Base-by-base conservation (phyloP, 148 eudicot genomes). In the Persicaria maculosa region DNA sequence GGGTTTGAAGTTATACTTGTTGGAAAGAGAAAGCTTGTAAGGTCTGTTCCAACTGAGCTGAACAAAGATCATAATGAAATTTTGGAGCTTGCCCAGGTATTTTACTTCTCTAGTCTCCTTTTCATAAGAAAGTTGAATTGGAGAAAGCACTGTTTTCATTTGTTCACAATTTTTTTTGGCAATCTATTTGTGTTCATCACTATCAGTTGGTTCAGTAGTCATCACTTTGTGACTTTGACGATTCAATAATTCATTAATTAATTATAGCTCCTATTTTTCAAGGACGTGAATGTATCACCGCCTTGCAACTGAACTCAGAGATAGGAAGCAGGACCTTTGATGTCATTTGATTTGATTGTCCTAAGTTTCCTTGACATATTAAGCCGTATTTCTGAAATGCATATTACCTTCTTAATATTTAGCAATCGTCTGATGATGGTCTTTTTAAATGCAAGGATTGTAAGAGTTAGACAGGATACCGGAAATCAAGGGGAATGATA, bases 51-150 rank as follows among this genome's bases (percentile, higher is more conserved):
- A 7, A 95, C 99, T 2, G 97, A 95, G 83, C 75, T 95, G 83
- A 92, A 95, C 80, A 90, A 88, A 78, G 97, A 95, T 88, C 99
- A 92, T 84, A 95, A 95, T 84, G 97, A 92, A 81, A 95, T 95
- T 78, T 81, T 95, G 77, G 99, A 92, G 87, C 84, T 95, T 55
- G 90, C 99, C 47, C 97, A 95, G 97, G 97, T 94, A 72, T 76
- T 68, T 69, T 74, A 5, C 19, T 36, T 65, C 70, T 12, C 3
- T 17, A 36, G 40, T 40, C 46, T 46, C 47, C 11, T 57, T 19
- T 19, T 57, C 62, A 17, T 57, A n/a, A 17, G 7, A 57, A 19
- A 9, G 4, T 7, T 20, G 62, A 57, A 2, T 57, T 57, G 7
- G 62, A 57, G 10, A 17, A 17, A 6, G 62, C 25, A 57, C 62